Base-by-base conservation (phyloP, 805 yeast genomes). In the Grigorovia transvaalensis region DNA sequence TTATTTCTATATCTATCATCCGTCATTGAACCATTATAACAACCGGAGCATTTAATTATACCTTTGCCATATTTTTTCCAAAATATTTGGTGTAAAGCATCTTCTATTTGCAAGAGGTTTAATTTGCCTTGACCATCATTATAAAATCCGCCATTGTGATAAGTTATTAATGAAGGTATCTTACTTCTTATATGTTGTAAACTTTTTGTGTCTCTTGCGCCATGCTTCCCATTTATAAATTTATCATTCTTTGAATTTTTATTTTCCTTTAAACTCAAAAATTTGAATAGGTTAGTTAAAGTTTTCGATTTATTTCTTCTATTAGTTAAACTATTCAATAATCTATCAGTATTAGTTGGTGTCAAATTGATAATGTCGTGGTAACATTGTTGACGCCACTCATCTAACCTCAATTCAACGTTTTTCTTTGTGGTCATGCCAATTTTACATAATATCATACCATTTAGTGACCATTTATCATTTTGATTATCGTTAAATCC, bases 41-140 rank as follows among this genome's bases (percentile, higher is more conserved):
- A 65, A 4, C 66, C 68, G 41, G 57, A 54, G 47, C 69, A 65
- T 51, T 59, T 54, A 18, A 64, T 52, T 5, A 60, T 42, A 0
- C 67, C 68, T 48, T 62, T 60, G 0, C 68, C 69, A 33, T 58
- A 64, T 44, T 56, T 54, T 48, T 58, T 54, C 69, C 68, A 64
- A 30, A 65, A 53, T 17, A 56, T 45, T n/a, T 51, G 51, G 44
- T 65, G 69, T 11, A 64, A 54, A 5, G 49, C 47, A 27, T 52
- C 49, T 49, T 65, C 69, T 19, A 62, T 54, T 19, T 54, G 54
- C 15, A 50, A 52, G 12, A 63, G 51, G 1, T 57, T 29, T 41
- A 50, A 45, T 2, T 50, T 47, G 8, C 61, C 59, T 27, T 51
- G 46, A 2, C 61, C 58, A 20, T 57, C 54, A 1, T 50, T 51